Base-by-base conservation (phyloP, 108 stramenopile species). In the Asterionellopsis glacialis region DNA sequence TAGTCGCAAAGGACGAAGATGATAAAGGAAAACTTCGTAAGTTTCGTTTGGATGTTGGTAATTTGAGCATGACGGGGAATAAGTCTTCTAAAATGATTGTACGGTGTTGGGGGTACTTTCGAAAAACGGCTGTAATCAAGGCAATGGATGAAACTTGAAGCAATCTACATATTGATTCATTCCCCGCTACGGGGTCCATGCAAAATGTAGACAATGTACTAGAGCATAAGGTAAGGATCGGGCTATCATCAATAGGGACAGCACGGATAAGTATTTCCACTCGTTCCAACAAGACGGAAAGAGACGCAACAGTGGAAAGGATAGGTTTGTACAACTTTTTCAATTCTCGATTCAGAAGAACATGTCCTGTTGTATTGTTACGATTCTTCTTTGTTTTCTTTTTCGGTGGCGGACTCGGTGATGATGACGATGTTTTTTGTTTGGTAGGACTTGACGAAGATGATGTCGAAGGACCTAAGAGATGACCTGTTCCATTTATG, bases 31-130 rank as follows among this genome's bases (percentile, higher is more conserved):
- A 95, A 24, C 88, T 87, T 38, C 93, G 73, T 56, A 94, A 64
- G 33, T 80, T 71, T 59, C 77, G 68, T 73, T 91, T 95, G 11
- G 76, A 82, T 1, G 84, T 74, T 13, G 96, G 94, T 41, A 97
- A 58, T 68, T 90, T 89, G 41, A 90, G 75, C 79, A 95, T 72
- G 61, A 94, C 33, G 0, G 93, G 91, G 54, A 94, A 94, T 16
- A 97, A 51, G 68, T 97, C 96, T 76, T 95, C 94, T 42, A 95
- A 38, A 48, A 97, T 90, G 43, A 90, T 79, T 27, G 82, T 63
- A 18, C 96, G 90, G 61, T 90, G 84, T 10, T 67, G 57, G 26
- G 82, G 79, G 77, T 92, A 81, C 0, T 67, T 67, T 50, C 83
- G 76, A 75, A 90, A 91, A 16, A 91, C 83, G 16, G 79, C 66